Percentiles rank a stretch among this genome's conserved stretches.
These are phyloP conservation scores for Chaetomiaceae sp. DNA, from an alignment of 2,329 filamentous ascomycete genomes.

Conservation along the genomic window DNA sequence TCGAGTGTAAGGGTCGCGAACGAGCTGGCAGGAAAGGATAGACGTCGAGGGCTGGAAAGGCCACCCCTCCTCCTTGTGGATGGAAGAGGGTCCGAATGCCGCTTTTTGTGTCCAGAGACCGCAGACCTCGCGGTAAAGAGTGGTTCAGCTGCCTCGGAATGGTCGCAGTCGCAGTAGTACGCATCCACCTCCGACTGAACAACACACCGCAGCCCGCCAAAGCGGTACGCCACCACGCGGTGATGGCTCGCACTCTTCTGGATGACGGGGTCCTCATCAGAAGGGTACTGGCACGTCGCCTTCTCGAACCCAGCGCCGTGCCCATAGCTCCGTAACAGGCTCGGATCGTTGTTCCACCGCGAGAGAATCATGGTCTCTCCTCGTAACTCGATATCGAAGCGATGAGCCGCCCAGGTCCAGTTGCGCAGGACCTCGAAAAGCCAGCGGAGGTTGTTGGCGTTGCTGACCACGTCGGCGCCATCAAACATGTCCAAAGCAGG, in stretches of 20 bases:
- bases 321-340: constrained; percentile 12
- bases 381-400: constrained; percentile 22
- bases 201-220: constrained; percentile 19
- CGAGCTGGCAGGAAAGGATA: neutral
- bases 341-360: constrained; percentile 23
- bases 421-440: constrained; percentile 20
- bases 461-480: constrained; percentile 22
- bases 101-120: neutral
- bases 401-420: neutral
- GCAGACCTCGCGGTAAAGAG: neutral
- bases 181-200: constrained; percentile 26
- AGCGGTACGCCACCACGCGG: constrained; percentile 23
- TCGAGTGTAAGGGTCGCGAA: constrained; percentile 17
- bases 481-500: constrained; percentile 11
- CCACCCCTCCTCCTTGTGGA: too few species aligned
- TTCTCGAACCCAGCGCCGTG: constrained; percentile 22
- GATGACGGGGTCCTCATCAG: constrained; percentile 7
- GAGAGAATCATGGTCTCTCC: constrained; percentile 19
- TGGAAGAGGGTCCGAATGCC: neutral
- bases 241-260: constrained; percentile 21
- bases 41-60: neutral
- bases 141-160: too few species aligned
- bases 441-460: constrained; percentile 22
- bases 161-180: constrained; percentile 17
- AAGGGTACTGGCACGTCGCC: constrained; percentile 21